Evolutionary conservation across 805 yeast species (phyloP).

Genomic region (Metschnikowia noctiluminum): DNA sequence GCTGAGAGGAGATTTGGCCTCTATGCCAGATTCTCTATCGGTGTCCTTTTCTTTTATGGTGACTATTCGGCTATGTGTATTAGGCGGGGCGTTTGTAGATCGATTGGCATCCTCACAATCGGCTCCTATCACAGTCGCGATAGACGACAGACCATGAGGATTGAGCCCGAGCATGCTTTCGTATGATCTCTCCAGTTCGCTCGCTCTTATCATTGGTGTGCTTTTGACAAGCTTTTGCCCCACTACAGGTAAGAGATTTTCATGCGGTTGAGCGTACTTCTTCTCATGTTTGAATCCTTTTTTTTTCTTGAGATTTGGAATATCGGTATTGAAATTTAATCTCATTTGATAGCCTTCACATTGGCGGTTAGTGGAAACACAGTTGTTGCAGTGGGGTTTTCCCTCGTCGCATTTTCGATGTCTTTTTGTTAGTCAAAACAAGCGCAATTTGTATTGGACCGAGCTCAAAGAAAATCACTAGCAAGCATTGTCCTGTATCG

Average conservation of each 20-base stretch:
- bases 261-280: neutral
- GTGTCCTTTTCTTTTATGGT: neutral
- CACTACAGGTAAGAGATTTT: neutral
- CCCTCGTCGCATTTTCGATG: constrained; percentile 56
- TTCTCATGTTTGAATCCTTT: neutral
- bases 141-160: neutral
- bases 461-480: no score
- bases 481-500: neutral
- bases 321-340: constrained; percentile 45
- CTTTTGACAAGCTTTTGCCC: neutral
- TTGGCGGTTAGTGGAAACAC: constrained; percentile 38
- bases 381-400: constrained; percentile 50
- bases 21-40: neutral
- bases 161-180: neutral
- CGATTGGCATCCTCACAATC: neutral
- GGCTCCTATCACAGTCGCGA: neutral
- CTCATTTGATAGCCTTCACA: constrained; percentile 53
- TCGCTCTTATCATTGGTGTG: neutral
- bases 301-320: neutral
- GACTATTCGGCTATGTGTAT: neutral
- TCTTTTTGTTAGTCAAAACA: constrained; percentile 24
- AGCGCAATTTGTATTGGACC: neutral
- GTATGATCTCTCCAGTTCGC: neutral
- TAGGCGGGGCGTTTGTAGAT: neutral
- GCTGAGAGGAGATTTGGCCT: constrained; percentile 10